Percentiles rank a stretch among this genome's conserved stretches.
phyloP scores from a whole-genome alignment of 768 basidiomycete genomes.

The Tylopilus felleus region DNA sequence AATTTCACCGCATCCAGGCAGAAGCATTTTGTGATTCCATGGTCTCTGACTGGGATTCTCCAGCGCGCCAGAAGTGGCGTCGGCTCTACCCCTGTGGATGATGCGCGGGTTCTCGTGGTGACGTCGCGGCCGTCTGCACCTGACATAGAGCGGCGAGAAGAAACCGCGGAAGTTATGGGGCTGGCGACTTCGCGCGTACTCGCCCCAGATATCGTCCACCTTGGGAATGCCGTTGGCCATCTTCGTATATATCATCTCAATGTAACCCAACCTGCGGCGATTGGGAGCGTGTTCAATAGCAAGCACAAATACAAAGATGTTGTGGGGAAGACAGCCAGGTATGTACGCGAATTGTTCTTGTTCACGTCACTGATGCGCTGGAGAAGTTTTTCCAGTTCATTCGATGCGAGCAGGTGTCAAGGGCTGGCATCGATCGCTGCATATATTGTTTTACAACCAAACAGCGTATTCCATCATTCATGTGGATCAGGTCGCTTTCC shows the following conservation, averaged over 20 bases:
- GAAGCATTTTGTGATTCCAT: slow-evolving; percentile 13
- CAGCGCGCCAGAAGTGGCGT: slow-evolving; percentile 18
- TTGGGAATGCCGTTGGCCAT: slow-evolving; percentile 5
- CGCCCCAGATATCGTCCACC: slow-evolving; percentile 1
- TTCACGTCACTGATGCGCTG: slow-evolving; percentile 8
- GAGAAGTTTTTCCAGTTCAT: background rate
- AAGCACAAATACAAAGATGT: background rate
- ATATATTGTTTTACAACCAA: background rate
- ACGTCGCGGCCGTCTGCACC: slow-evolving; percentile 10
- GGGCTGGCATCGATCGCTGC: slow-evolving; percentile 2
- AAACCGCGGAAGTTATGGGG: slow-evolving; percentile 3
- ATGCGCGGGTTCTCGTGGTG: slow-evolving; percentile 1
- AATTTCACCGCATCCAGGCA: slow-evolving; percentile 16
- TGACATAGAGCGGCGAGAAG: slow-evolving; percentile 13
- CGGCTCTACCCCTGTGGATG: slow-evolving; percentile 16
- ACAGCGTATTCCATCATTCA: slow-evolving; percentile 4
- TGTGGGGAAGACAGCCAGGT: slow-evolving; percentile 9
- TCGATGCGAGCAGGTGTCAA: background rate
- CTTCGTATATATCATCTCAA: background rate
- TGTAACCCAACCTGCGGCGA: slow-evolving; percentile 11
- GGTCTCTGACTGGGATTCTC: slow-evolving; percentile 18
- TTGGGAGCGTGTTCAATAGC: slow-evolving; percentile 7
- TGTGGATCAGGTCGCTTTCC: slow-evolving; percentile 23
- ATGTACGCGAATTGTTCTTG: slow-evolving; percentile 3
- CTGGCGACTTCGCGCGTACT: slow-evolving; percentile 9